Base-by-base conservation (phyloP, 2,329 filamentous ascomycete genomes). In the Fusarium sarcochroum region DNA sequence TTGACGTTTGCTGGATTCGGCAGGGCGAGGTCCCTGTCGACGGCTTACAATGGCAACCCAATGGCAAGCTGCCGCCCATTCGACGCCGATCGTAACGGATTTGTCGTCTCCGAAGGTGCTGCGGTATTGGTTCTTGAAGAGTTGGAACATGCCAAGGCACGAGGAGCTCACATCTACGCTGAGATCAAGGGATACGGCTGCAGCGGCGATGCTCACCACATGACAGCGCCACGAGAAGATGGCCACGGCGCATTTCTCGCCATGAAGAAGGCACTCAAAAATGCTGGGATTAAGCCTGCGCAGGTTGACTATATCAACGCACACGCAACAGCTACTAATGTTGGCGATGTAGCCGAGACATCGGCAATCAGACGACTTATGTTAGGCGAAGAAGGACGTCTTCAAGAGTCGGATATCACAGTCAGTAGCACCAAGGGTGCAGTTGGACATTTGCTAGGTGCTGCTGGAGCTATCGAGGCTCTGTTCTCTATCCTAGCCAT, bases 371-470 rank as follows among this genome's bases (percentile, higher is more conserved):
- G 89, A 64, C 81, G 87, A 1, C 80, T 99, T 38, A 89, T 98
- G 81, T 82, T 93, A 11, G 92, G 92, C 0, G 86, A 90, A 21
- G 87, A 91, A 18, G 93, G 93, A 1, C 86, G 90, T 56, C 72
- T 79, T 1, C 82, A 81, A 3, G 86, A 91, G 40, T 81, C 82
- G 3, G 80, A 92, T 10, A 86, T 98, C 55, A 93, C 94, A 44
- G 87, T 98, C 20, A 97, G 94, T 78, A 95, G 96, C 79, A 97
- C 94, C 1, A 99, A 99, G 78, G 95, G 95, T 8, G 93, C 96
- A 5, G 85, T 97, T 51, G 96, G 96, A 0, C 96, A 99, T 84
- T 82, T 99, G 7, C 85, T 99, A 6, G 96, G 96, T 15, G 96
- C 94, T 37, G 92, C 96, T 3, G 96, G 96, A 5, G 93, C 95